Evolutionary conservation across 2,329 filamentous ascomycete species (phyloP), one percentile per base, ranked within the genome.

Genomic region (Xylariomycetidae sp.): DNA sequence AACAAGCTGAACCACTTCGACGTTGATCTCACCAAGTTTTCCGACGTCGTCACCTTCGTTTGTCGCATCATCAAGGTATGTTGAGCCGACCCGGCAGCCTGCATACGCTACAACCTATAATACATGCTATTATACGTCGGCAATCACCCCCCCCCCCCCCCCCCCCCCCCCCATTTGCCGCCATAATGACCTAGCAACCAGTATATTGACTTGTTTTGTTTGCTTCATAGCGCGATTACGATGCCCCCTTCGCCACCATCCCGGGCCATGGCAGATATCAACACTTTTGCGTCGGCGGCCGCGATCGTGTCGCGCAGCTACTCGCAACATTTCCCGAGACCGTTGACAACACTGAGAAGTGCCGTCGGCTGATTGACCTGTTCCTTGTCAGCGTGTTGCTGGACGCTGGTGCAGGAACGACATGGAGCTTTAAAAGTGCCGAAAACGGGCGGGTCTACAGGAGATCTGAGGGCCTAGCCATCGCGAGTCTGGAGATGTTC

Each of bases 61-160:
- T 82, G 90, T n/a, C 82, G 85, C 25, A 90, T 96, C 44, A 94
- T 96, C 68, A 95, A 94, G 83, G 88, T 89, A 66, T 46, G 71
- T 53, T 12, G 10, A 12, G 5, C 8, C 13, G 14, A 6, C 10
- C n/a, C 15, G 13, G 4, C 20, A n/a, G n/a, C n/a, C n/a, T n/a
- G n/a, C n/a, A n/a, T n/a, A n/a, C n/a, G n/a, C n/a, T n/a, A n/a
- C n/a, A n/a, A n/a, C n/a, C n/a, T n/a, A n/a, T n/a, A n/a, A n/a
- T n/a, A n/a, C n/a, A n/a, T n/a, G n/a, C n/a, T n/a, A n/a, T n/a
- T n/a, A n/a, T n/a, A n/a, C n/a, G n/a, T n/a, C n/a, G n/a, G n/a
- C n/a, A 15, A 20, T 13, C 12, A 27, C 13, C 6, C 9, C 13
- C 12, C 26, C 6, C 25, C n/a, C 26, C 12, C 14, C 11, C 7